Evolutionary conservation across 2,329 filamentous ascomycete genomes (phyloP).

Genomic region (Alternaria ethzedia): DNA sequence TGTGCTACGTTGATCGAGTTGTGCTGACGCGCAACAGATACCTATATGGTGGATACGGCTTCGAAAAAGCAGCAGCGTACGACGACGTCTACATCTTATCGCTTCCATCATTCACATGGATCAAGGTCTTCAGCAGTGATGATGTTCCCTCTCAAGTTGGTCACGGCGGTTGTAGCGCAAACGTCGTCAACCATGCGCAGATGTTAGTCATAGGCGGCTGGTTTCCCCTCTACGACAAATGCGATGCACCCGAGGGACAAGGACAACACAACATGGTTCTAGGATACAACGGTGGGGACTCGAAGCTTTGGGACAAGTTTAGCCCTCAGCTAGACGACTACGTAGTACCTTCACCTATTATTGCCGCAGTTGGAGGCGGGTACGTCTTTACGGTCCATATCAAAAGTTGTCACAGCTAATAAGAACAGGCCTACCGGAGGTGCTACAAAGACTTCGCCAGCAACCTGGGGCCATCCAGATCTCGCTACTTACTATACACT

Average conservation of each 20-base stretch:
- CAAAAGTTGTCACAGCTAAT: slow-evolving; percentile 24
- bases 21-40: slow-evolving; percentile 53
- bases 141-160: slow-evolving; percentile 46
- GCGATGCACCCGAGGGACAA: slow-evolving; percentile 61
- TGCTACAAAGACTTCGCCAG: slow-evolving; percentile 61
- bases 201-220: slow-evolving; percentile 69
- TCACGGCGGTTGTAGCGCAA: slow-evolving; percentile 63
- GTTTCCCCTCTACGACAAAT: slow-evolving; percentile 55
- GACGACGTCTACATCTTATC: slow-evolving; percentile 69
- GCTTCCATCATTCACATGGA: slow-evolving; percentile 69
- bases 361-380: slow-evolving; percentile 54
- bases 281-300: slow-evolving; percentile 55
- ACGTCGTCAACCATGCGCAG: slow-evolving; percentile 63
- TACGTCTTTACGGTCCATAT: slow-evolving; percentile 22
- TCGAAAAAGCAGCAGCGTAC: slow-evolving; percentile 59
- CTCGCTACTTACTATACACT: slow-evolving; percentile 62
- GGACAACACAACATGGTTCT: slow-evolving; percentile 64
- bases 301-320: slow-evolving; percentile 61
- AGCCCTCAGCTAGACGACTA: slow-evolving; percentile 59
- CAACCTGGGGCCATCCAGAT: slow-evolving; percentile 59
- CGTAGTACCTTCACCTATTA: slow-evolving; percentile 60
- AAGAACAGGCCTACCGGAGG: slow-evolving; percentile 54
- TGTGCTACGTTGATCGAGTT: neutral
- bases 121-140: slow-evolving; percentile 57
- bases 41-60: slow-evolving; percentile 64